phyloP scores from a whole-genome alignment of 495 filamentous ascomycete species.

The Bacidia gigantensis region DNA sequence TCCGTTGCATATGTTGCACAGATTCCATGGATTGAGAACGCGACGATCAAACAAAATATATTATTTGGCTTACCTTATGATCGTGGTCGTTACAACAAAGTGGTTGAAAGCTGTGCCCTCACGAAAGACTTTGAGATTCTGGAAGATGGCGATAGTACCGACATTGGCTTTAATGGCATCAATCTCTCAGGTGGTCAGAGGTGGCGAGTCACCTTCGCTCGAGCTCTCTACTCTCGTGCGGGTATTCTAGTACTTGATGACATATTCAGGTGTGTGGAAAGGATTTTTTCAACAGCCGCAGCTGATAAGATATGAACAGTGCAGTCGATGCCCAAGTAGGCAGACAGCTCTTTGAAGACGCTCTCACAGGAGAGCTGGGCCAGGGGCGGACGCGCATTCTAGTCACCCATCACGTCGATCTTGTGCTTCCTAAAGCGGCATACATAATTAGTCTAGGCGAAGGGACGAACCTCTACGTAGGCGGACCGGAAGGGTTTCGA shows the following conservation, averaged over 20 bases:
- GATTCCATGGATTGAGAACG: conserved; percentile 43
- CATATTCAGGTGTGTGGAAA: conserved; percentile 56
- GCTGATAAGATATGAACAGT: too few relatives aligned
- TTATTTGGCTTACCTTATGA: conserved; percentile 45
- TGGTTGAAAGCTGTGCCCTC: conserved; percentile 54
- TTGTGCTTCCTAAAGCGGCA: conserved; percentile 54
- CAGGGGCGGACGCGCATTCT: conserved; percentile 58
- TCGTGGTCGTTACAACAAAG: conserved; percentile 47
- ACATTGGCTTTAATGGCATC: conserved; percentile 74
- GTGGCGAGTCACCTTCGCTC: conserved; percentile 66
- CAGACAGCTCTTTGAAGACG: conserved; percentile 60
- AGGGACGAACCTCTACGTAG: conserved; percentile 48
- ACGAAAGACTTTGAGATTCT: conserved; percentile 62
- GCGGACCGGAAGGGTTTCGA: conserved; percentile 42
- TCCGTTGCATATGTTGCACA: conserved; percentile 39
- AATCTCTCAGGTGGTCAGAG: conserved; percentile 74
- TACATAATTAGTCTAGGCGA: conserved; percentile 61
- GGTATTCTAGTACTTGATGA: conserved; percentile 71
- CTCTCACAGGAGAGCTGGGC: conserved; percentile 55
- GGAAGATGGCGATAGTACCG: conserved; percentile 57
- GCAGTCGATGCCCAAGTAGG: conserved; percentile 58
- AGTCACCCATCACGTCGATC: conserved; percentile 69
- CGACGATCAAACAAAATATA: conserved; percentile 42
- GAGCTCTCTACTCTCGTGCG: conserved; percentile 68
- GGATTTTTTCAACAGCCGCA: not conserved